Base-by-base conservation (phyloP, 1,139 yeast genomes). In the Hyphopichia khmerensis region DNA sequence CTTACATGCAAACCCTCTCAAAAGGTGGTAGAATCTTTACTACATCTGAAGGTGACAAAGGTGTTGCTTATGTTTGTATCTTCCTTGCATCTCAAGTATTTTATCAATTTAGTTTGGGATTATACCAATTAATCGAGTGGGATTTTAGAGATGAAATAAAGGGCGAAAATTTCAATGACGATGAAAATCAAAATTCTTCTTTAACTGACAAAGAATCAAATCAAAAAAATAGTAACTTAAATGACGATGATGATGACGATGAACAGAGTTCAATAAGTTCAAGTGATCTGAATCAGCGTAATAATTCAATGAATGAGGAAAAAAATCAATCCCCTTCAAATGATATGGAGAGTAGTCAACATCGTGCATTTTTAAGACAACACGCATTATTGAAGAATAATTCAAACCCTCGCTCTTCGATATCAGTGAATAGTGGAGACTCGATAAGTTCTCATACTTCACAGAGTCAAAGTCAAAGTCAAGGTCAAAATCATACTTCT, bases 31-130 rank as follows among this genome's bases (percentile, higher is more conserved):
- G 79, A 2, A 60, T 73, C 5, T 84, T 91, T 52, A 64, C 80
- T 0, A 47, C 67, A 1, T 76, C 60, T 2, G 80, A 87, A 48
- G 88, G 89, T 27, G 77, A 80, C 45, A 77, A 79, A 52, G 98
- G 98, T 13, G 87, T 87, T 27, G 96, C 97, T 0, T 89, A 87
- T 60, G 84, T 88, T 17, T 84, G 91, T 59, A 84, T 91, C 37
- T 88, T 84, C 55, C 69, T 87, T 43, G 86, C 90, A 4, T 74
- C 85, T 30, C 93, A 87, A 59, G 69, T 84, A 32, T 61, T 87
- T 19, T 72, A 78, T 51, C 84, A 88, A 50, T 91, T 90, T 64
- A 85, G 87, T 50, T 61, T 85, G 35, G 96, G 96, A 2, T 78
- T 90, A 3, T 84, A 80, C 60, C 71, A 81, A 45, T 62, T 89